Evolutionary conservation across 108 stramenopile genomes (phyloP).

Genomic region (Skeletonema potamos): DNA sequence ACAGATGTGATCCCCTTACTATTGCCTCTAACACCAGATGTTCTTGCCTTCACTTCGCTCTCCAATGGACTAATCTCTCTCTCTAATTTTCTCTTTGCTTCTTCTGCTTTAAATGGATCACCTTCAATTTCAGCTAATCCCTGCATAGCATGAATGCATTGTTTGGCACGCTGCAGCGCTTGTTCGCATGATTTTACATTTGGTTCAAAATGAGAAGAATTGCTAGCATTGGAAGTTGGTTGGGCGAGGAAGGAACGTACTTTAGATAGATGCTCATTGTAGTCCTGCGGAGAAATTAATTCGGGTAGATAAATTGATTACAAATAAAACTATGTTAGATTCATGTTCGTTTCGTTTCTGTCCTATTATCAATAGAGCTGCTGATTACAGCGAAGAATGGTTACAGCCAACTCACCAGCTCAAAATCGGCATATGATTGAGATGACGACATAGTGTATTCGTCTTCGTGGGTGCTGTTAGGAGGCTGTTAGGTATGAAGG

Average conservation of each 20-base stretch:
- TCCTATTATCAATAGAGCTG: background rate
- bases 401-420: conserved; percentile 48
- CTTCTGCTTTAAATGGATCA: conserved; percentile 59
- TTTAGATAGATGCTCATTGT: conserved; percentile 59
- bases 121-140: conserved; percentile 78
- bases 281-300: conserved; percentile 47
- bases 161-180: conserved; percentile 55
- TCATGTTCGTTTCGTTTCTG: background rate
- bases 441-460: conserved; percentile 13
- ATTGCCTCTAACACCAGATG: conserved; percentile 2
- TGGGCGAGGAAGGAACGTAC: conserved; percentile 71
- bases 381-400: background rate
- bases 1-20: background rate
- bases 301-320: background rate
- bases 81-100: conserved; percentile 58
- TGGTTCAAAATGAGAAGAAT: background rate
- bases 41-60: conserved; percentile 59
- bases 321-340: background rate
- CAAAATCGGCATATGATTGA: conserved; percentile 63
- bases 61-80: conserved; percentile 68
- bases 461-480: too few relatives aligned
- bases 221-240: conserved; percentile 7
- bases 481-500: too few relatives aligned
- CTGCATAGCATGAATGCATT: conserved; percentile 74
- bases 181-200: conserved; percentile 47